Conservation (phyloP, 495 filamentous ascomycete genomes). For the Hypoxylon fuscum region DNA sequence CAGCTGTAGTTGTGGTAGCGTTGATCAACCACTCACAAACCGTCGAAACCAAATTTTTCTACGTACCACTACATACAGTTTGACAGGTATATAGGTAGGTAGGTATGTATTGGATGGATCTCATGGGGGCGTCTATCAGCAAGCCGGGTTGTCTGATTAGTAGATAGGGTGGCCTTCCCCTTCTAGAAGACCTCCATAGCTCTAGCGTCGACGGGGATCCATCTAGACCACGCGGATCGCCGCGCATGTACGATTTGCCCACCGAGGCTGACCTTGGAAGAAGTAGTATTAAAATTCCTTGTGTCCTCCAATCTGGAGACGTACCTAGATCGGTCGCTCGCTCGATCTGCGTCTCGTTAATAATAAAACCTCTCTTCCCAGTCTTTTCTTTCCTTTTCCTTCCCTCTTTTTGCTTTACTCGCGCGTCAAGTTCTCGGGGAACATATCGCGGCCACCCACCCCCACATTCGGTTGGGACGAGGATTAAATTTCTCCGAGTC, state of each 20-base stretch:
- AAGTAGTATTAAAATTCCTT: slow-evolving; percentile 36
- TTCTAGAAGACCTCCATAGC: slow-evolving; percentile 41
- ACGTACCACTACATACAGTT: slow-evolving; percentile 14
- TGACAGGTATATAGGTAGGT: too few species aligned
- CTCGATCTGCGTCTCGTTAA: slow-evolving; percentile 20
- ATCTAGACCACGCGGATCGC: slow-evolving; percentile 39
- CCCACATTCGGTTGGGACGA: slow-evolving; percentile 26
- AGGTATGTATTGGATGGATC: slow-evolving; percentile 16
- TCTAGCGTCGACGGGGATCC: slow-evolving; percentile 36
- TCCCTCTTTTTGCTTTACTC: slow-evolving; percentile 13
- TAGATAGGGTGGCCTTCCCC: slow-evolving; percentile 43
- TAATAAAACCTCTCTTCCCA: slow-evolving; percentile 13
- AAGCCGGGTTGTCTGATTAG: not conserved
- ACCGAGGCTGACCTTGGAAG: slow-evolving; percentile 38
- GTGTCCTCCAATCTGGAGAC: slow-evolving; percentile 20
- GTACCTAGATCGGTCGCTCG: slow-evolving; percentile 27
- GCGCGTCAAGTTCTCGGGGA: slow-evolving; percentile 21
- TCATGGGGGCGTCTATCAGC: slow-evolving; percentile 19
- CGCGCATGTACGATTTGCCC: slow-evolving; percentile 24
- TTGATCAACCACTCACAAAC: slow-evolving; percentile 22
- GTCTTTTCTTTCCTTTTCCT: slow-evolving; percentile 10
- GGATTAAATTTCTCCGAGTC: slow-evolving; percentile 24
- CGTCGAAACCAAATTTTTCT: slow-evolving; percentile 17
- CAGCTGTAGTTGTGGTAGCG: slow-evolving; percentile 21
- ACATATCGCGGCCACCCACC: slow-evolving; percentile 19